Evolutionary conservation across 176 grass and related monocot species (phyloP).

Genomic region (Oryza officinalis): DNA sequence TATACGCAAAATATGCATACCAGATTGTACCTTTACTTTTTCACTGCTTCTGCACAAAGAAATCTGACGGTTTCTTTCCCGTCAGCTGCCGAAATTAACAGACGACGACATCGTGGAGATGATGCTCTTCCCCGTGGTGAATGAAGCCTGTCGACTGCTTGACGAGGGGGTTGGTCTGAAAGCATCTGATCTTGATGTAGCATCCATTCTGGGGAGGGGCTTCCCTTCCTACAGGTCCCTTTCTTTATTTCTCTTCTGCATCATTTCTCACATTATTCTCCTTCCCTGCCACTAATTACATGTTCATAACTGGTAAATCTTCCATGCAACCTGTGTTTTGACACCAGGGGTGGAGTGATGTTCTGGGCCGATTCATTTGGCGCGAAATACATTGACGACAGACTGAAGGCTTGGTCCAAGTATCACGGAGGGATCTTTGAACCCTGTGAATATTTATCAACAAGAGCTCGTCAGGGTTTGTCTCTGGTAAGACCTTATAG

Average conservation of each 20-base stretch:
- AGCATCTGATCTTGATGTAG: conserved; percentile 84
- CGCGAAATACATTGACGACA: conserved; percentile 49
- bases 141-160: conserved; percentile 84
- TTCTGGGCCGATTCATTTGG: conserved; percentile 66
- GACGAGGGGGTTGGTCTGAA: conserved; percentile 81
- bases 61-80: conserved; percentile 26
- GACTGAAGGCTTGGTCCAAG: conserved; percentile 50
- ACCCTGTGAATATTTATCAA: conserved; percentile 57
- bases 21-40: background rate
- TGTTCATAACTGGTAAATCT: background rate
- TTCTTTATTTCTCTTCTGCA: background rate
- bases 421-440: conserved; percentile 63
- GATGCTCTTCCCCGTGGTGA: conserved; percentile 81
- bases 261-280: background rate
- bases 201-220: conserved; percentile 83
- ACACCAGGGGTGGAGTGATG: conserved; percentile 64
- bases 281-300: background rate
- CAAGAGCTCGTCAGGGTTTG: conserved; percentile 37
- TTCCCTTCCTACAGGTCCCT: conserved; percentile 85
- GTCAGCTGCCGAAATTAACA: conserved; percentile 69
- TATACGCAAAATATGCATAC: background rate
- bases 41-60: background rate
- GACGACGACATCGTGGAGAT: conserved; percentile 77
- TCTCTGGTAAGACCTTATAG: conserved; percentile 51
- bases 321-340: background rate